Evolutionary conservation across 495 filamentous ascomycete genomes (phyloP), one percentile per base, ranked within the genome.

Genomic region (Hypoxylon perforatum): DNA sequence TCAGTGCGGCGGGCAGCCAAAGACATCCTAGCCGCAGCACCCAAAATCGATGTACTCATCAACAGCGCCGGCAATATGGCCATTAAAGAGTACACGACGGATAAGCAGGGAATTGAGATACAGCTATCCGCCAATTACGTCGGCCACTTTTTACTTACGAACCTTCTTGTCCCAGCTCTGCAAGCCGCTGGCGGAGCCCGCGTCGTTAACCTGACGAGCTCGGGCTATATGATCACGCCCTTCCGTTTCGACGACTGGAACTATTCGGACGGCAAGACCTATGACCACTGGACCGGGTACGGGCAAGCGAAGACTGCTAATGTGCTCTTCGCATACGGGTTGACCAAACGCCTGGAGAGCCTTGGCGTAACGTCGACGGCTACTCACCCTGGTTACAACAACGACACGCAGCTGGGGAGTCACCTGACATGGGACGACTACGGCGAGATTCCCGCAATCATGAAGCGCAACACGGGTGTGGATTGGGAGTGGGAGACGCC

Each of bases 51-150:
- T 33, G 70, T 75, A 0, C 58, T 77, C 0, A 83, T 90, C 69
- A 86, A 90, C 71, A 90, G 87, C 66, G 87, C 87, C 9, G 87
- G 85, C 2, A 82, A 87, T 28, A 88, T 89, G 86, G 61, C 57
- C 9, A 48, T 73, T 15, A 65, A 62, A 21, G 33, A 67, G 28
- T 73, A 60, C 22, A 57, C 47, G 7, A 18, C 63, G 3, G 67
- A 71, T 15, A 56, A 53, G 12, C 69, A 78, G 18, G 73, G 76
- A 3, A 66, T 70, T 45, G 87, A 88, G 67, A 73, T 78, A 35
- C 85, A 87, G 64, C 28, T 69, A 50, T 54, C 60, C 14, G 51
- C 53, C 55, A 66, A 61, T 50, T 49, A 65, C 35, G 14, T 67
- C 51, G 56, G 71, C 50, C 51, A 57, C 23, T 58, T 74, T 60